phyloP scores from a whole-genome alignment of 139 green algal species.

The Tetratostichococcus sp. region DNA sequence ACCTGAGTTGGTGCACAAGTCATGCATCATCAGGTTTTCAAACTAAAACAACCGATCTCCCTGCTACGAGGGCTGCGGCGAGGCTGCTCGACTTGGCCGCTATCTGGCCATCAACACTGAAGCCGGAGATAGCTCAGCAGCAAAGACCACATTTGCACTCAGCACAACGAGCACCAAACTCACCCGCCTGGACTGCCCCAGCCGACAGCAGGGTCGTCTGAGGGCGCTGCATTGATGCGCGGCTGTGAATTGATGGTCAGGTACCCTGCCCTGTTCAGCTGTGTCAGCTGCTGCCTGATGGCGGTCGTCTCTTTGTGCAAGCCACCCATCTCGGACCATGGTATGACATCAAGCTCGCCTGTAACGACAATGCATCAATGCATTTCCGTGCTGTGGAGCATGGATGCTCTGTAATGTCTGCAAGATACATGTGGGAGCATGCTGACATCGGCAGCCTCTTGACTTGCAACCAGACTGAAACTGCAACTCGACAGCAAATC shows the following conservation, averaged over 20 bases:
- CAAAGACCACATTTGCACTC: slow-evolving; percentile 8
- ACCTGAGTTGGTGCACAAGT: slow-evolving; percentile 16
- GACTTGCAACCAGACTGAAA: too few species aligned
- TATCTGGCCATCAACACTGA: too few species aligned
- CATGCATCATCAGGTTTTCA: too few species aligned
- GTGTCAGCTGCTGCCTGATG: slow-evolving; percentile 41
- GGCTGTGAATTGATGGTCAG: slow-evolving; percentile 81
- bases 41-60: too few species aligned
- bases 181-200: slow-evolving; percentile 69
- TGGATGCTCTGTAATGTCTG: neutral
- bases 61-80: too few species aligned
- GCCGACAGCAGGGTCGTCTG: slow-evolving; percentile 44
- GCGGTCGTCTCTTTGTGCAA: slow-evolving; percentile 44
- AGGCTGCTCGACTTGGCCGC: too few species aligned
- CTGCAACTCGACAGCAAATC: too few species aligned
- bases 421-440: too few species aligned
- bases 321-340: slow-evolving; percentile 71
- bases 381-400: slow-evolving; percentile 1
- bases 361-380: neutral
- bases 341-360: slow-evolving; percentile 65
- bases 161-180: too few species aligned
- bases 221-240: slow-evolving; percentile 55
- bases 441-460: too few species aligned
- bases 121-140: too few species aligned
- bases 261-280: slow-evolving; percentile 48